A percentile compares a stretch with the other conserved stretches of the same genome.
Evolutionary conservation across 257 asterid species (phyloP).

Genomic region (Petunia axillaris): DNA sequence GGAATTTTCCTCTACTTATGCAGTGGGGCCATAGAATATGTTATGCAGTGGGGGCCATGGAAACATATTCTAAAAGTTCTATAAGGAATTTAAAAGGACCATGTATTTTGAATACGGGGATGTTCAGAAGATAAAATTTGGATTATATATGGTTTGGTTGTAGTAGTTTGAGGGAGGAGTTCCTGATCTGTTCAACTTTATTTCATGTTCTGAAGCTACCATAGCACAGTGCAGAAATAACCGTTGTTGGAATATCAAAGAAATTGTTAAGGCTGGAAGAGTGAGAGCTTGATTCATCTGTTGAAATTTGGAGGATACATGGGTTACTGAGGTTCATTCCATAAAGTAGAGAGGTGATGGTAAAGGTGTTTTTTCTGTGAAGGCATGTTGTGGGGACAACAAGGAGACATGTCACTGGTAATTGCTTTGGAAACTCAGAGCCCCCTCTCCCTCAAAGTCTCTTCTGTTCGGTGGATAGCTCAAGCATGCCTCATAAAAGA

Average conservation of each 20-base stretch:
- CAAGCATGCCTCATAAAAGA: neutral
- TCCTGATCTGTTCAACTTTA: neutral
- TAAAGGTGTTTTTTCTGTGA: neutral
- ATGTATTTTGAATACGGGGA: constrained; percentile 14
- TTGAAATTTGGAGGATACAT: neutral
- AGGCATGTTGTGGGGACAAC: constrained; percentile 2
- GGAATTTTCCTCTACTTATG: neutral
- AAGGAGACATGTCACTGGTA: neutral
- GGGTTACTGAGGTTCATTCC: neutral
- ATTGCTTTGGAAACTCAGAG: neutral
- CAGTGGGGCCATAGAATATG: neutral
- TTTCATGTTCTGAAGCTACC: neutral
- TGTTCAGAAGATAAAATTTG: neutral
- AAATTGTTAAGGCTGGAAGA: neutral
- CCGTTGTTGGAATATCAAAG: neutral
- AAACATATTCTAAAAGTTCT: neutral
- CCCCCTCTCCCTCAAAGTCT: neutral
- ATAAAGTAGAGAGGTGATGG: neutral
- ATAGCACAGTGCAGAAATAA: neutral
- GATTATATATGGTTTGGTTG: neutral
- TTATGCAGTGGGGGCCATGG: neutral
- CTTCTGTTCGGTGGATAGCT: neutral
- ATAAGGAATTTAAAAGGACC: neutral
- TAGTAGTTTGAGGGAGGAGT: neutral
- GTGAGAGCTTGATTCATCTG: neutral